These are phyloP conservation scores for Reticulascus tulasneorum DNA, from an alignment of 2,329 filamentous ascomycete species.

Conservation along the genomic window DNA sequence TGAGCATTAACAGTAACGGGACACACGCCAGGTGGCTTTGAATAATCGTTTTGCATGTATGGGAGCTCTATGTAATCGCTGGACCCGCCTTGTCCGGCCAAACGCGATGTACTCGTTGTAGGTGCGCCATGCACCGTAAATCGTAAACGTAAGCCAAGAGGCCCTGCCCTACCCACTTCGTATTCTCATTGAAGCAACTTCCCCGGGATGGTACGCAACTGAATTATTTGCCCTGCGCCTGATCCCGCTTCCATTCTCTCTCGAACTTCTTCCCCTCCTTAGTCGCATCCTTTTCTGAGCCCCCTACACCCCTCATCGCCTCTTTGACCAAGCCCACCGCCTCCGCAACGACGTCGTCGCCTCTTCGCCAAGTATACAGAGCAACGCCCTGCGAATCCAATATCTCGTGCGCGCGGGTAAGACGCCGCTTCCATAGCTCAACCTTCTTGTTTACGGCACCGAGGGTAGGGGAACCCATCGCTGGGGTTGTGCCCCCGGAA, in stretches of 20 bases:
- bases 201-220: too few species aligned
- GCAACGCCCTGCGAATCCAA: slow-evolving; percentile 63
- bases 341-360: slow-evolving; percentile 65
- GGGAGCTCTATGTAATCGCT: too few species aligned
- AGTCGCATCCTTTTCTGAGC: slow-evolving; percentile 9
- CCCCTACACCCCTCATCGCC: slow-evolving; percentile 41
- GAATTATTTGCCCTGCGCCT: slow-evolving; percentile 3
- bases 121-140: too few species aligned
- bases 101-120: too few species aligned
- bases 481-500: slow-evolving; percentile 28
- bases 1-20: too few species aligned
- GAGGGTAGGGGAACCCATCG: slow-evolving; percentile 26
- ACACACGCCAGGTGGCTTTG: too few species aligned
- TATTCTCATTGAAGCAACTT: too few species aligned
- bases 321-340: slow-evolving; percentile 61
- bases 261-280: slow-evolving; percentile 15
- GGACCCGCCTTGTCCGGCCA: too few species aligned
- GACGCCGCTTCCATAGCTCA: slow-evolving; percentile 66
- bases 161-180: too few species aligned
- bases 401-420: slow-evolving; percentile 59
- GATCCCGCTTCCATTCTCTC: slow-evolving; percentile 10
- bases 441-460: slow-evolving; percentile 60
- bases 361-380: slow-evolving; percentile 69
- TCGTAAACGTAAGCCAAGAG: too few species aligned
- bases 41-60: too few species aligned